Evolutionary conservation across 345 rosid species (phyloP), one percentile per base, ranked within the genome.

Genomic region (Trapa bicornis): DNA sequence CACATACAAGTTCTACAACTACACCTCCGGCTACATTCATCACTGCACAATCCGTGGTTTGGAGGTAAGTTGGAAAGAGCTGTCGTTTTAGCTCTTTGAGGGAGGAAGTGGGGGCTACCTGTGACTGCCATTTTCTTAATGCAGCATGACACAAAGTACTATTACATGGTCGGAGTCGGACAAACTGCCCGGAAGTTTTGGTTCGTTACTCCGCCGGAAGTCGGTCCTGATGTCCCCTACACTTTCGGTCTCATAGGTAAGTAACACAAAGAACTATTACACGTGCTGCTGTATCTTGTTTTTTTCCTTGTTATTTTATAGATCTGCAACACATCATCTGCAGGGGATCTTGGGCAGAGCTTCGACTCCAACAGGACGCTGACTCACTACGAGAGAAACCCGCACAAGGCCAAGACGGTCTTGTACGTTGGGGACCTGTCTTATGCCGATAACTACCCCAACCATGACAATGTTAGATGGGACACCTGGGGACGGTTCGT

Each of bases 171-270:
- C 5, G 89, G 92, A 56, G 53, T 74, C 5, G 86, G 79, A 61
- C 67, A 81, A 11, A 72, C 82, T 14, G 75, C 45, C 33, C 68
- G 89, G 65, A 71, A 43, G n/a, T 87, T 87, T 74, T 70, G 69
- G 72, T 83, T 85, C 64, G 47, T 13, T 10, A 87, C 87, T 29
- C 89, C 92, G 76, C 89, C 87, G 0, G 77, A 80, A 17, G 75
- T 70, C 6, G 92, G 89, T 47, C 92, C 92, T 5, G 89, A 83
- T 75, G 89, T 80, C 61, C 86, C 89, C 3, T 79, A 81, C 68
- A 83, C 92, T 52, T 87, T 83, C 54, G 92, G 92, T 29, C 74
- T 87, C 63, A 87, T 87, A 11, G 92, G 89, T 84, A 41, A 41
- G 43, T 8, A 41, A 41, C 43, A 8, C 43, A 41, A 3, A 3